Evolutionary conservation across 257 asterid species (phyloP), one percentile per base, ranked within the genome.

Genomic region (Vinca minor): DNA sequence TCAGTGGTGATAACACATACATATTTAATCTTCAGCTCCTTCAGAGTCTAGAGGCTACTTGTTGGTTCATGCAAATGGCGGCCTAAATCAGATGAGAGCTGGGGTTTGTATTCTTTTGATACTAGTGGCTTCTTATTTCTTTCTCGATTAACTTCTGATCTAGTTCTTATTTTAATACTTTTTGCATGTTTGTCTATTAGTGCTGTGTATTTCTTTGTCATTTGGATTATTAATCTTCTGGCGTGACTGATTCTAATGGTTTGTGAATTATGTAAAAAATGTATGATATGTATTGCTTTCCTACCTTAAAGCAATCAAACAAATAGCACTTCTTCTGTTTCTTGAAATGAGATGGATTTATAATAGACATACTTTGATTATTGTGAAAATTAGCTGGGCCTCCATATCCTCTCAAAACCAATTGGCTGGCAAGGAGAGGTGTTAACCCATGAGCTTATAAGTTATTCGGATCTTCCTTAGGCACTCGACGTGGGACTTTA

Each of bases 51-150:
- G 77, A 54, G 98, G 98, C 61, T 89, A 87, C 82, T 80, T 89
- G 65, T 72, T 89, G 71, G 98, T 92, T 58, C 83, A 92, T 83
- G 80, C 98, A 66, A 88, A 92, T 84, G 98, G 98, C 23, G 98
- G 98, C 64, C 91, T 92, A 67, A 92, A 92, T 79, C 98, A 92
- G 79, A 92, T 92, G 96, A 83, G 95, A 59, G 95, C 96, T 15
- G 96, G 96, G 96, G 96, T 92, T 35, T 18, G 79, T 84, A 34
- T 70, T 70, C 66, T 54, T 74, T 61, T 41, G 46, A 11, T 68
- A 20, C 61, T 29, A 36, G 48, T 21, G 12, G n/a, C n/a, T 2
- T 12, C 39, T 39, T 38, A 62, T 32, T 34, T 74, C 56, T 47
- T 64, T 53, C 15, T 63, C 20, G 36, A 42, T 32, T 49, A 32